Base-by-base conservation (phyloP, 768 basidiomycete genomes). In the Trametopsis cervina region DNA sequence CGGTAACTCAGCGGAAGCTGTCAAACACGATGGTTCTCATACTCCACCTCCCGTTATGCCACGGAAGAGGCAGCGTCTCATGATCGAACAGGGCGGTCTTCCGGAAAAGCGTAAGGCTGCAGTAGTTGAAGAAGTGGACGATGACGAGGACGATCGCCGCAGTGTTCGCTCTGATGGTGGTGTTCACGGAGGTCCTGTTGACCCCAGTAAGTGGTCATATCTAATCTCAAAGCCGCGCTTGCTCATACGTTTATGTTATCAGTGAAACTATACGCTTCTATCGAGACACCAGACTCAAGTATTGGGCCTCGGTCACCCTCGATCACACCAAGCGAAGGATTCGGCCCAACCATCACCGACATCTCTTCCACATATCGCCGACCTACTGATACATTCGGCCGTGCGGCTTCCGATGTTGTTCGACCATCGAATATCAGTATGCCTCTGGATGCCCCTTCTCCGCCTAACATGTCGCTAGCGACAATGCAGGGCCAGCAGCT, bases 31-130 rank as follows among this genome's bases (percentile, higher is more conserved):
- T 37, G 64, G 58, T 35, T 54, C 55, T 24, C 60, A 64, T 29
- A 58, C 66, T 13, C 51, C 66, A 10, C 57, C 69, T 4, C 67
- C 72, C 22, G 75, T 79, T 2, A 67, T 81, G 5, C 73, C 74
- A 2, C 71, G 76, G 37, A 69, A 72, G 45, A 65, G 67, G 12
- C 70, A 77, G 41, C 66, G 86, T 35, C 63, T 91, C 27, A 74
- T 90, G 78, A 90, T 91, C 46, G 83, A 79, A 39, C 80, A 71
- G 51, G 67, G 63, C 1, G 60, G 38, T 24, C 60, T 49, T 66
- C 53, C 66, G 63, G 59, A 22, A 25, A 70, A 73, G 57, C 56
- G 63, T 44, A 69, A 71, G 60, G 53, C 51, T 2, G 66, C 59
- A 2, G 63, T 69, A 2, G 60, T 63, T 20, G 59, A 58, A 7